Evolutionary conservation across 2,329 filamentous ascomycete species (phyloP).

Genomic region (Penicillium thymicola): DNA sequence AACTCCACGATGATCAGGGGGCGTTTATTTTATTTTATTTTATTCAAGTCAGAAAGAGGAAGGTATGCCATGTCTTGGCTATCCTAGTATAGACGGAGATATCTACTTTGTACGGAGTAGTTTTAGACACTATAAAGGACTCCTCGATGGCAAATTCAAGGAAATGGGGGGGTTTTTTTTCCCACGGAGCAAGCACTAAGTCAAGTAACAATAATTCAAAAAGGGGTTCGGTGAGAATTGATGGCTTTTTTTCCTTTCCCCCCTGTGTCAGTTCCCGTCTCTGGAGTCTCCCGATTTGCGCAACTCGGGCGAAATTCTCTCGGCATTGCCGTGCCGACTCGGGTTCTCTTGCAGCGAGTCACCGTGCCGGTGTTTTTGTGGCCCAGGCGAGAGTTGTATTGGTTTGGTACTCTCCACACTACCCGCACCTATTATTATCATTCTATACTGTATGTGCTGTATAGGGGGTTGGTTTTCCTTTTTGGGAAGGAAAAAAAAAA

Average conservation of each 20-base stretch:
- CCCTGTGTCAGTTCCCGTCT: slow-evolving; percentile 18
- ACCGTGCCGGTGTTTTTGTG: not conserved
- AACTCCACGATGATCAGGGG: slow-evolving; percentile 18
- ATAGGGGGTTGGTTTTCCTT: not conserved
- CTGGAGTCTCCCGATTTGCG: slow-evolving; percentile 16
- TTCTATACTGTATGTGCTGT: not conserved
- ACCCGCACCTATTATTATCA: not conserved
- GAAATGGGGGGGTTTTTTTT: slow-evolving; percentile 13
- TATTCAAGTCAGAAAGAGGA: slow-evolving; percentile 2
- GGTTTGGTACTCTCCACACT: not conserved
- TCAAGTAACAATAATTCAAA: slow-evolving; percentile 9
- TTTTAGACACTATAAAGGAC: not conserved
- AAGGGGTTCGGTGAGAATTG: slow-evolving; percentile 14
- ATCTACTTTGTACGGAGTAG: not conserved
- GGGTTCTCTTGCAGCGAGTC: not conserved
- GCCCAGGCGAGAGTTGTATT: not conserved
- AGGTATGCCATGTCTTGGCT: slow-evolving; percentile 7
- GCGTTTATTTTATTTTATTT: slow-evolving; percentile 8
- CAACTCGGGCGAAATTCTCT: slow-evolving; percentile 15
- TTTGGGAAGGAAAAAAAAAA: not conserved
- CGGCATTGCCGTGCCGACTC: slow-evolving; percentile 23
- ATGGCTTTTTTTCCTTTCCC: not conserved
- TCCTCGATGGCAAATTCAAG: not conserved
- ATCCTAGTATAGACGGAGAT: not conserved
- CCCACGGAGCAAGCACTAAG: slow-evolving; percentile 17